Conservation (phyloP, 2,329 filamentous ascomycete genomes). For the Elsinoe ampelina region DNA sequence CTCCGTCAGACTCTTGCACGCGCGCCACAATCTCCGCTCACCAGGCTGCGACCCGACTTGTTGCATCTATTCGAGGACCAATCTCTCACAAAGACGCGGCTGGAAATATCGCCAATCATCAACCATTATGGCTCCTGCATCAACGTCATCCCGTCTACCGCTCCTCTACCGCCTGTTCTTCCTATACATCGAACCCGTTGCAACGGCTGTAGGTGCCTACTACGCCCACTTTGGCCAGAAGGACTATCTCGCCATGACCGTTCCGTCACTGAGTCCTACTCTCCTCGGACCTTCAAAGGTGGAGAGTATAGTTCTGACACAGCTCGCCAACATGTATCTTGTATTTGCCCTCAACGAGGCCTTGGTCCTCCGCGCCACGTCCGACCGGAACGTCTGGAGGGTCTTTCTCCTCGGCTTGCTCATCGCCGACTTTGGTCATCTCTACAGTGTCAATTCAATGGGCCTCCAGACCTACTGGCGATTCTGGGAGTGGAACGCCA, state of each 20-base stretch:
- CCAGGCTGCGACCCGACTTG: conserved; percentile 12
- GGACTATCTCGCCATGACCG: conserved; percentile 56
- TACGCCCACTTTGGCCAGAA: conserved; percentile 43
- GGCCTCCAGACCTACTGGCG: conserved; percentile 43
- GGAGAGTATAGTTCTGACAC: conserved; percentile 55
- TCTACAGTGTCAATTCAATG: conserved; percentile 55
- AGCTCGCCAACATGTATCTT: conserved; percentile 70
- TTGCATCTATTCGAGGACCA: conserved; percentile 1
- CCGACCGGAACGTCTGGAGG: conserved; percentile 60
- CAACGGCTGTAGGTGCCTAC: conserved; percentile 45
- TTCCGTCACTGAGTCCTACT: conserved; percentile 39
- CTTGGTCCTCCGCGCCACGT: conserved; percentile 60
- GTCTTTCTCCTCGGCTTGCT: conserved; percentile 58
- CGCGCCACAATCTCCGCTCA: conserved; percentile 14
- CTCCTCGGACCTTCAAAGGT: conserved; percentile 47
- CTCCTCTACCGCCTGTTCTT: conserved; percentile 62
- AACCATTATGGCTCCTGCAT: conserved; percentile 16
- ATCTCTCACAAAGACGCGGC: background rate
- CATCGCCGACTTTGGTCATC: conserved; percentile 66
- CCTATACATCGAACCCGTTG: conserved; percentile 58
- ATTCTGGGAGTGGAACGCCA: conserved; percentile 29
- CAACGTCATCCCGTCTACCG: conserved; percentile 44
- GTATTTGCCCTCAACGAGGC: conserved; percentile 71
- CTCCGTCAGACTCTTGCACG: background rate
- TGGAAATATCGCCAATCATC: background rate